Evolutionary conservation across 257 asterid genomes (phyloP).

Genomic region (Henckelia pumila): DNA sequence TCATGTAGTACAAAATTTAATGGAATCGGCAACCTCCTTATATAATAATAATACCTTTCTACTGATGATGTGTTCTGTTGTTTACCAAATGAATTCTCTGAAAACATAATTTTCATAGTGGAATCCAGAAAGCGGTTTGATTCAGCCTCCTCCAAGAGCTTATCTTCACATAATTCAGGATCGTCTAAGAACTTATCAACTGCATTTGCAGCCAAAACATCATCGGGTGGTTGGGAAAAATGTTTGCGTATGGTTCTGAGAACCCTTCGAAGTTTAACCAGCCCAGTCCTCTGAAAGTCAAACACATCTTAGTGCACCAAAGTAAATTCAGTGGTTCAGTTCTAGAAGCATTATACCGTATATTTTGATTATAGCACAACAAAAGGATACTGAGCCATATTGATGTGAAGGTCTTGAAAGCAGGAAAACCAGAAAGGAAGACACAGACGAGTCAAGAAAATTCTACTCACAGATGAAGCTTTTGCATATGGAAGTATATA

Average conservation of each 20-base stretch:
- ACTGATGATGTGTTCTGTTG: slow-evolving; percentile 48
- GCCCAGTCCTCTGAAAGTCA: slow-evolving; percentile 69
- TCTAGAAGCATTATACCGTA: slow-evolving; percentile 14
- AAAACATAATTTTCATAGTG: slow-evolving; percentile 52
- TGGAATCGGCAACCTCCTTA: background rate
- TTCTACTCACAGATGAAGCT: slow-evolving; percentile 84
- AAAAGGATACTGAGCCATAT: slow-evolving; percentile 14
- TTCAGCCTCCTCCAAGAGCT: slow-evolving; percentile 81
- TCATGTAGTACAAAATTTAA: slow-evolving; percentile 19
- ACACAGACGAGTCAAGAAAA: slow-evolving; percentile 10
- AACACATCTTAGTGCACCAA: slow-evolving; percentile 30
- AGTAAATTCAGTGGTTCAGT: slow-evolving; percentile 10
- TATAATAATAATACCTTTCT: slow-evolving; percentile 51
- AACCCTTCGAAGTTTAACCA: slow-evolving; percentile 80
- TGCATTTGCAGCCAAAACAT: slow-evolving; percentile 74
- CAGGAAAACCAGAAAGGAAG: slow-evolving; percentile 6
- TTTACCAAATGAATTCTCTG: slow-evolving; percentile 53
- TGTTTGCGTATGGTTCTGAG: slow-evolving; percentile 93
- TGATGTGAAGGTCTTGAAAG: slow-evolving; percentile 12
- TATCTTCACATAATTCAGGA: slow-evolving; percentile 85
- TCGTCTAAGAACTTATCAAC: slow-evolving; percentile 87
- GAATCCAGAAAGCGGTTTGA: slow-evolving; percentile 69
- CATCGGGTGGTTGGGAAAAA: slow-evolving; percentile 88
- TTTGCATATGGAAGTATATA: slow-evolving; percentile 91
- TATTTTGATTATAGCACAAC: slow-evolving; percentile 17